Conservation (phyloP, 1,139 yeast genomes). For the Suhomyces ambrosiae region DNA sequence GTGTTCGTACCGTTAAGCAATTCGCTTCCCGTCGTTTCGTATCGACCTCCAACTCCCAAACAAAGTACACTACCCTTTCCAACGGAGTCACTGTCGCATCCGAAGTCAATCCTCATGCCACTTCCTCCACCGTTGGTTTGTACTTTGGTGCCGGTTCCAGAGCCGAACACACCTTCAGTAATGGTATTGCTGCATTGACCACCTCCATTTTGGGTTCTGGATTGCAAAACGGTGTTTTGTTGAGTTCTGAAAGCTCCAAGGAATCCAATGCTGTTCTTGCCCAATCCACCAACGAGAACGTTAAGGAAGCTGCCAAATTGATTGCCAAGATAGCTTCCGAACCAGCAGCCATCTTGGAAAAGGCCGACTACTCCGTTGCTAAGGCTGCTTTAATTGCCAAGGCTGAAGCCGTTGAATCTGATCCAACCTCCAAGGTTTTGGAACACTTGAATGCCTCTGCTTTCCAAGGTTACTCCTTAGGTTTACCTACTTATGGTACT, state of each 20-base stretch:
- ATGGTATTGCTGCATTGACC: conserved; percentile 73
- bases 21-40: conserved; percentile 54
- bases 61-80: conserved; percentile 68
- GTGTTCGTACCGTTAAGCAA: conserved; percentile 34
- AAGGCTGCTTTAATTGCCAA: conserved; percentile 40
- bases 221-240: conserved; percentile 47
- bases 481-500: conserved; percentile 75
- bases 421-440: conserved; percentile 53
- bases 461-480: conserved; percentile 80
- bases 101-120: conserved; percentile 58
- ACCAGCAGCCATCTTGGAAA: conserved; percentile 32
- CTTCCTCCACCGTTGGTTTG: conserved; percentile 65
- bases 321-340: conserved; percentile 41
- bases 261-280: conserved; percentile 59
- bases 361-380: conserved; percentile 38
- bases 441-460: conserved; percentile 81
- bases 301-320: conserved; percentile 44
- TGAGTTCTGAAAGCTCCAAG: conserved; percentile 48
- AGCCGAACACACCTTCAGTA: conserved; percentile 75
- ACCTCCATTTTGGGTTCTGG: conserved; percentile 50
- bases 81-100: conserved; percentile 76
- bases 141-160: conserved; percentile 78
- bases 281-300: conserved; percentile 49
- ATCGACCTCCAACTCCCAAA: conserved; percentile 59
- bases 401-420: conserved; percentile 48